phyloP scores from a whole-genome alignment of 2,329 filamentous ascomycete genomes.

The Neonectria coccinea region DNA sequence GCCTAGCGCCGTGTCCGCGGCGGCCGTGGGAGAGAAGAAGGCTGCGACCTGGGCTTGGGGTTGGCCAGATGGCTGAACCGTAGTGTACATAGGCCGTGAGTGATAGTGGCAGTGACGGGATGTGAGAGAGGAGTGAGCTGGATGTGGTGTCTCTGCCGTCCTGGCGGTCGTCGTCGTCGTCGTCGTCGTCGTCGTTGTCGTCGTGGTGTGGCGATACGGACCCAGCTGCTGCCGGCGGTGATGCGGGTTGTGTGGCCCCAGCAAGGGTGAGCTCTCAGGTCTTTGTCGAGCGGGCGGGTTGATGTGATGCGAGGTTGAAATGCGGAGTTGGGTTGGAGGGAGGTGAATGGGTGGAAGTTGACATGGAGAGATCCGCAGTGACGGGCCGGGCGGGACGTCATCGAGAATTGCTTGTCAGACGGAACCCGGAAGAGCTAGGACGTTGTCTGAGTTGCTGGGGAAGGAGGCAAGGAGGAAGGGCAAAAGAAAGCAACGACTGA shows the following conservation, averaged over 20 bases:
- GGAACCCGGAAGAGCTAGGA: background rate
- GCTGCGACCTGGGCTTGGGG: conserved; percentile 14
- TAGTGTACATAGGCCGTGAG: background rate
- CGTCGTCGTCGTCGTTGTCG: conserved; percentile 9
- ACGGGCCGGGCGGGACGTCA: conserved; percentile 3
- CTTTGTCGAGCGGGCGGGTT: conserved; percentile 15
- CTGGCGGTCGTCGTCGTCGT: conserved; percentile 10
- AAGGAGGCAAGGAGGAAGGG: background rate
- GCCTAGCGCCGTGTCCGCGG: conserved; percentile 9
- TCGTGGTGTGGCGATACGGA: conserved; percentile 22
- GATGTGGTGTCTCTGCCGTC: conserved; percentile 9
- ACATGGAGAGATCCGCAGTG: conserved; percentile 10
- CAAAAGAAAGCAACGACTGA: conserved; percentile 1
- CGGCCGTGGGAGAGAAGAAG: conserved; percentile 14
- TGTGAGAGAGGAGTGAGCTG: conserved; percentile 6
- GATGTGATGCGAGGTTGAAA: conserved; percentile 7
- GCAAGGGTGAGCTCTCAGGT: conserved; percentile 9
- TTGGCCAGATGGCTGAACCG: background rate
- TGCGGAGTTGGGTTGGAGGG: conserved; percentile 1
- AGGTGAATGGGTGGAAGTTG: conserved; percentile 16
- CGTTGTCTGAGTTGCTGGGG: conserved; percentile 6
- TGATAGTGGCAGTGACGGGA: background rate
- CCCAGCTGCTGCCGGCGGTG: conserved; percentile 9
- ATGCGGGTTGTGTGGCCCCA: conserved; percentile 18
- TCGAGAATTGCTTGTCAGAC: conserved; percentile 1